These are phyloP conservation scores for Leccinum subtestaceum DNA, from an alignment of 768 basidiomycete species.

Conservation along the genomic window DNA sequence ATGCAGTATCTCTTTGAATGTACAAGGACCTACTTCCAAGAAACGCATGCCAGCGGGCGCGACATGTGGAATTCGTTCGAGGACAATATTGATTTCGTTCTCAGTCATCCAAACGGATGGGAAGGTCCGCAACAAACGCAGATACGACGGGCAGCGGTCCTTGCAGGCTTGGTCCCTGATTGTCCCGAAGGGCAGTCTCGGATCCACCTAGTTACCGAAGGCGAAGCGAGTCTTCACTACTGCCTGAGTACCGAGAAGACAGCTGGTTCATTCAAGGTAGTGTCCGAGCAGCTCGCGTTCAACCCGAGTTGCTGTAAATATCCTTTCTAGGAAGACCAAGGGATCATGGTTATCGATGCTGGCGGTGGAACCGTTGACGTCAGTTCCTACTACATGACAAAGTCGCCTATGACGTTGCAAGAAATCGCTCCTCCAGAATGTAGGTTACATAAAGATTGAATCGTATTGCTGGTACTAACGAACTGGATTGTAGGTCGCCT, in stretches of 20 bases:
- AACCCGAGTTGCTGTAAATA: neutral
- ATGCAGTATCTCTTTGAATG: slow-evolving; percentile 45
- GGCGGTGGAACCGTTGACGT: slow-evolving; percentile 64
- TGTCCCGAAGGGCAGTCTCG: slow-evolving; percentile 35
- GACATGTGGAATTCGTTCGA: slow-evolving; percentile 43
- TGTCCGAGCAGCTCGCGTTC: neutral
- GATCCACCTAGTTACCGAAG: slow-evolving; percentile 48
- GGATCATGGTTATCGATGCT: slow-evolving; percentile 56
- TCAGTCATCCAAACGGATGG: slow-evolving; percentile 51
- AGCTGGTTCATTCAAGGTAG: slow-evolving; percentile 27
- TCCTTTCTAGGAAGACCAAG: slow-evolving; percentile 38
- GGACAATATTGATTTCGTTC: slow-evolving; percentile 41
- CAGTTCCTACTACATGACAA: slow-evolving; percentile 48
- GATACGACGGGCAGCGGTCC: slow-evolving; percentile 43
- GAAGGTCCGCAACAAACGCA: slow-evolving; percentile 42
- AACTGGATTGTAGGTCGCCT: slow-evolving; percentile 40
- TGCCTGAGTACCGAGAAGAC: slow-evolving; percentile 39
- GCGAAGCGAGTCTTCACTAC: slow-evolving; percentile 52
- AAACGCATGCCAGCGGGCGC: slow-evolving; percentile 42
- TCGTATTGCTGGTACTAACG: neutral
- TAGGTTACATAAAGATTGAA: slow-evolving; percentile 17
- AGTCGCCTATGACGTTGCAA: slow-evolving; percentile 35
- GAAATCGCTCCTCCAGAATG: slow-evolving; percentile 50
- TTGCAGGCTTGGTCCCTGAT: slow-evolving; percentile 40
- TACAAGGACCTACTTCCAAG: slow-evolving; percentile 42